Conservation (phyloP, 768 basidiomycete species). For the Boletellus ananas region DNA sequence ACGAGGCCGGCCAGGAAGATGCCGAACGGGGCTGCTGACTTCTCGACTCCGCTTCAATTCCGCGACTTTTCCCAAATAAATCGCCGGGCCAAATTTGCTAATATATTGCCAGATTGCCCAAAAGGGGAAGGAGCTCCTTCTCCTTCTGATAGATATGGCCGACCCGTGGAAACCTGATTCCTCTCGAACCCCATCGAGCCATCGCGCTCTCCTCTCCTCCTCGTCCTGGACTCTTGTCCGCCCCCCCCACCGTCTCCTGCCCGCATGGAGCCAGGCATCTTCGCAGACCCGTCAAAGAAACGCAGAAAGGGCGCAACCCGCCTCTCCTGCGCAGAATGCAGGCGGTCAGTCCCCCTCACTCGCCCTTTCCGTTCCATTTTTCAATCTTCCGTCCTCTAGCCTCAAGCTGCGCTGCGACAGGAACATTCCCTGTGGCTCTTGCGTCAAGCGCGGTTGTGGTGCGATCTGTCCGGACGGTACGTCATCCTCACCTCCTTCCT, state of each 20-base stretch:
- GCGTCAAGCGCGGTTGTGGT: conserved; percentile 75
- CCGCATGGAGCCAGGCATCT: conserved; percentile 23
- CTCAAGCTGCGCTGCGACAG: conserved; percentile 57
- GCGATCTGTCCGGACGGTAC: conserved; percentile 78
- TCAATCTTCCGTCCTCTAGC: conserved; percentile 4
- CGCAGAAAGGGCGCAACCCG: conserved; percentile 70
- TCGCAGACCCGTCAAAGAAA: conserved; percentile 45
- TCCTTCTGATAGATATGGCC: conserved; percentile 10
- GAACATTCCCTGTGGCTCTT: conserved; percentile 72
- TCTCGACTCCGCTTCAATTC: conserved; percentile 17
- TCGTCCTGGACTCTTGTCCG: conserved; percentile 17
- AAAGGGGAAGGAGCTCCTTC: conserved; percentile 18
- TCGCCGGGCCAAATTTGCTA: conserved; percentile 8
- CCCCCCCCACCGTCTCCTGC: background rate
- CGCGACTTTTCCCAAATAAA: conserved; percentile 17
- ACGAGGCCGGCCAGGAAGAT: background rate
- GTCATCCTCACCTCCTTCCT: conserved; percentile 24
- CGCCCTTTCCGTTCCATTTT: background rate
- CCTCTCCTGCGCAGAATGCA: conserved; percentile 76
- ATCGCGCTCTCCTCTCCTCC: conserved; percentile 13
- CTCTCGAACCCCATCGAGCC: conserved; percentile 3
- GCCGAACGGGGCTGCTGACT: conserved; percentile 7
- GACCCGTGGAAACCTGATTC: conserved; percentile 11
- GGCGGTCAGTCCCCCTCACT: conserved; percentile 44
- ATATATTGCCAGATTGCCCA: conserved; percentile 16